Evolutionary conservation across 2,329 filamentous ascomycete genomes (phyloP).

Genomic region (Alternaria atra): DNA sequence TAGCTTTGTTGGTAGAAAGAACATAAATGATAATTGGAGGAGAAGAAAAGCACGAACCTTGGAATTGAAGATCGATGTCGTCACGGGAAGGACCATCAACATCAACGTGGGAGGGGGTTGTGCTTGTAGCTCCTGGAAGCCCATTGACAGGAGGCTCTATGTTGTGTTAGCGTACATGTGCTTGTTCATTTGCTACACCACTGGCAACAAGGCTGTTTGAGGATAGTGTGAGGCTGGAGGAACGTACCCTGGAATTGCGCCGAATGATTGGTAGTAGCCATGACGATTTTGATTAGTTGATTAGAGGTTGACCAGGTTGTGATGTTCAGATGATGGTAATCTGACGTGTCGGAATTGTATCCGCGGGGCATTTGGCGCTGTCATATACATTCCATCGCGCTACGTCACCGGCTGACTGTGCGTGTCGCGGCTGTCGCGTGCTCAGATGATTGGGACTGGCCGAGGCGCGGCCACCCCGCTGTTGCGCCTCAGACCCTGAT

Average conservation of each 20-base stretch:
- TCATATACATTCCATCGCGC: conserved; percentile 13
- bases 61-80: conserved; percentile 12
- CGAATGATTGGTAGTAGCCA: conserved; percentile 11
- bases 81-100: background rate
- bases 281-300: background rate
- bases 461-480: conserved; percentile 9
- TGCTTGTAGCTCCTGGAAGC: conserved; percentile 6
- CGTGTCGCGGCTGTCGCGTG: conserved; percentile 16
- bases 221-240: background rate
- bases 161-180: background rate
- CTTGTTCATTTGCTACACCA: background rate
- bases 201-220: background rate
- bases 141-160: conserved; percentile 12
- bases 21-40: background rate
- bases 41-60: conserved; percentile 4
- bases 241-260: conserved; percentile 20
- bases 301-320: background rate
- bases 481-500: conserved; percentile 2
- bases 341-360: background rate
- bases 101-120: background rate
- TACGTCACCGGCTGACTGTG: conserved; percentile 25
- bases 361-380: background rate
- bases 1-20: background rate
- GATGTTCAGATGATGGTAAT: background rate
- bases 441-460: conserved; percentile 15